Percentiles rank a stretch among this genome's conserved stretches.
Evolutionary conservation across 2,329 filamentous ascomycete genomes (phyloP).

Genomic region (Taxawa tesnikishii): DNA sequence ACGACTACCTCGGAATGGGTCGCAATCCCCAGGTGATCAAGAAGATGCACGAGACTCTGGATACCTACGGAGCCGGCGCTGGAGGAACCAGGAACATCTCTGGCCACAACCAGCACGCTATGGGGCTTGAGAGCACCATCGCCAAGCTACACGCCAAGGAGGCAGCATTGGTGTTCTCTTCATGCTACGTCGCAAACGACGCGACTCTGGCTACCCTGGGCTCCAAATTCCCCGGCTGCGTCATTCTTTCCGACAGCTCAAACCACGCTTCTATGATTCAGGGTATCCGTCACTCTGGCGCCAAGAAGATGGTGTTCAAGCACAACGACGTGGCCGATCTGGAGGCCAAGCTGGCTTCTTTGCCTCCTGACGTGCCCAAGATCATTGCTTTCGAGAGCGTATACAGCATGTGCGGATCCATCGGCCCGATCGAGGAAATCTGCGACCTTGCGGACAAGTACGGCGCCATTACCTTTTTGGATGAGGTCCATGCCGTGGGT

Average conservation of each 20-base stretch:
- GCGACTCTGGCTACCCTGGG: slow-evolving; percentile 93
- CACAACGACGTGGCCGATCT: slow-evolving; percentile 93
- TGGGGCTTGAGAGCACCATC: slow-evolving; percentile 68
- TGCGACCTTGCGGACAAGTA: slow-evolving; percentile 97
- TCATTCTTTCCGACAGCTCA: slow-evolving; percentile 92
- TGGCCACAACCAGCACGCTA: slow-evolving; percentile 90
- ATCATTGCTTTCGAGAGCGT: slow-evolving; percentile 98
- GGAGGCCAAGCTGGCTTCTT: slow-evolving; percentile 79
- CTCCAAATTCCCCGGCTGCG: slow-evolving; percentile 89
- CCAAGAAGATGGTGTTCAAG: slow-evolving; percentile 95
- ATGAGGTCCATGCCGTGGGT: slow-evolving; percentile 96
- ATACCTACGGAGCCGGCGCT: slow-evolving; percentile 88
- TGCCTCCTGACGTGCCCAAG: slow-evolving; percentile 78
- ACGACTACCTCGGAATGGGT: slow-evolving; percentile 98
- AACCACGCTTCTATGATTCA: slow-evolving; percentile 99
- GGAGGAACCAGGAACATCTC: slow-evolving; percentile 97
- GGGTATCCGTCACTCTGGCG: slow-evolving; percentile 92
- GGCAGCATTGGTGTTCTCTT: slow-evolving; percentile 84
- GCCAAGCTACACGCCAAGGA: slow-evolving; percentile 89
- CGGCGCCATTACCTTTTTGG: slow-evolving; percentile 90
- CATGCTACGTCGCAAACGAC: slow-evolving; percentile 97
- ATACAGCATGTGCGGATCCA: slow-evolving; percentile 98
- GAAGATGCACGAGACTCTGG: slow-evolving; percentile 87
- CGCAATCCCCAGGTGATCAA: slow-evolving; percentile 76
- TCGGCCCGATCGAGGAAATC: slow-evolving; percentile 90